Conservation (phyloP, 2,329 filamentous ascomycete genomes). For the Colletotrichum salicis region DNA sequence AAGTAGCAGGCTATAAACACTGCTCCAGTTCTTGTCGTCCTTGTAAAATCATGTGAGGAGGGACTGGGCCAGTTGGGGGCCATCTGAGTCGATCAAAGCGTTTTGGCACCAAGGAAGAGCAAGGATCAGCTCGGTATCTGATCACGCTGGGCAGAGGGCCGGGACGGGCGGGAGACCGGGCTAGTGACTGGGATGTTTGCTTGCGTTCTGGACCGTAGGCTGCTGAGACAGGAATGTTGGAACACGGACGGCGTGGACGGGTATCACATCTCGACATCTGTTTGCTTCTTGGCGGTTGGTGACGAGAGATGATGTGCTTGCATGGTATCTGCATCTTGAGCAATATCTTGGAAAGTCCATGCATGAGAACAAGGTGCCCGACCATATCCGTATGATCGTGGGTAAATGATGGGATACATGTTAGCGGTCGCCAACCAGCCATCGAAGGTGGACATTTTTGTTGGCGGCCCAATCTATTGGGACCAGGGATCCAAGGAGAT, state of each 20-base stretch:
- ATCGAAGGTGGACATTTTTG: not conserved
- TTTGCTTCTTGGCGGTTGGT: constrained; percentile 32
- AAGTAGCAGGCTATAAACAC: not conserved
- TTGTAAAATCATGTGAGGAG: not conserved
- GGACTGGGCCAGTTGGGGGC: not conserved
- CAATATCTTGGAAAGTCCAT: not conserved
- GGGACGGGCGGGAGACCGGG: constrained; percentile 15
- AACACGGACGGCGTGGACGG: not conserved
- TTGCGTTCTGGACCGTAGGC: not conserved
- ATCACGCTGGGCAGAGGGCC: constrained; percentile 11
- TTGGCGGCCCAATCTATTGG: not conserved
- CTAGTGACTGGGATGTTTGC: constrained; percentile 3
- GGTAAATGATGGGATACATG: not conserved
- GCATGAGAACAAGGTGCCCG: not conserved
- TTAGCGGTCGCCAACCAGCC: not conserved
- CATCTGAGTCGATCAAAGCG: not conserved
- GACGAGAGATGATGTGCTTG: constrained; percentile 7
- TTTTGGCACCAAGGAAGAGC: not conserved
- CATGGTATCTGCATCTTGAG: constrained; percentile 23
- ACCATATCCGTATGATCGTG: constrained; percentile 17
- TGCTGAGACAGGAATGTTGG: not conserved
- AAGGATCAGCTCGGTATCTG: not conserved
- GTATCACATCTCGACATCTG: not conserved
- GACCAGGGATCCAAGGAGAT: constrained; percentile 9
- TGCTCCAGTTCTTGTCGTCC: not conserved